These are phyloP conservation scores for Gracilaria domingensis DNA, from an alignment of 23 red algal species.

Conservation along the genomic window DNA sequence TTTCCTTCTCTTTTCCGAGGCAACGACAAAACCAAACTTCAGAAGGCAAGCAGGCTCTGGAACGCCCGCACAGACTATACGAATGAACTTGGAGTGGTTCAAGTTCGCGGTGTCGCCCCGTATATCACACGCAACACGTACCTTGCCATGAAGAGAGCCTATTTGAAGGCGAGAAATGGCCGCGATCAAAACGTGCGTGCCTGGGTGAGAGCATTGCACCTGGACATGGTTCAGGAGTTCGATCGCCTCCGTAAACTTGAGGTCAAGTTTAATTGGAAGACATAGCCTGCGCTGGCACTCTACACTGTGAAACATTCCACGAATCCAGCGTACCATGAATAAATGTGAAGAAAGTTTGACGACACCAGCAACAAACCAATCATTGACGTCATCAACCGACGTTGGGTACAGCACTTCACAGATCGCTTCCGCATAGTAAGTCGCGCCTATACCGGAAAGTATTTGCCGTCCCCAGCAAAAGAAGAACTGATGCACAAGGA, in stretches of 20 bases:
- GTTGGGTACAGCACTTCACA: conserved; percentile 13
- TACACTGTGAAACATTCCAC: neutral
- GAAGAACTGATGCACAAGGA: conserved; percentile 18
- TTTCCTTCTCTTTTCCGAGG: conserved; percentile 4
- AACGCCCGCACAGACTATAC: neutral
- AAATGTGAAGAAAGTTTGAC: neutral
- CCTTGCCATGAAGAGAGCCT: neutral
- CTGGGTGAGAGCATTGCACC: conserved; percentile 32
- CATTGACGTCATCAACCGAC: neutral
- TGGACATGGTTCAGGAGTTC: conserved; percentile 21
- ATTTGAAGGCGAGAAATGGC: conserved; percentile 26
- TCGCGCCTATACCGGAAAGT: neutral
- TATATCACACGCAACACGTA: conserved; percentile 25
- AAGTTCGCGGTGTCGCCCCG: neutral
- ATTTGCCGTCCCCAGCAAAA: neutral
- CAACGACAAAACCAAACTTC: neutral
- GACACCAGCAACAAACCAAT: neutral
- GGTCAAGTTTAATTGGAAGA: conserved; percentile 34
- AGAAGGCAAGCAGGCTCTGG: conserved; percentile 20
- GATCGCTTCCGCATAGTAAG: conserved; percentile 37
- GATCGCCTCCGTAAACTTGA: conserved; percentile 24
- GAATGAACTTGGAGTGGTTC: neutral
- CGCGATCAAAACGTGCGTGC: neutral
- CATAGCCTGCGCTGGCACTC: neutral
- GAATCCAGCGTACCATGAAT: neutral